phyloP scores from a whole-genome alignment of 805 yeast species.

The Candida orba region DNA sequence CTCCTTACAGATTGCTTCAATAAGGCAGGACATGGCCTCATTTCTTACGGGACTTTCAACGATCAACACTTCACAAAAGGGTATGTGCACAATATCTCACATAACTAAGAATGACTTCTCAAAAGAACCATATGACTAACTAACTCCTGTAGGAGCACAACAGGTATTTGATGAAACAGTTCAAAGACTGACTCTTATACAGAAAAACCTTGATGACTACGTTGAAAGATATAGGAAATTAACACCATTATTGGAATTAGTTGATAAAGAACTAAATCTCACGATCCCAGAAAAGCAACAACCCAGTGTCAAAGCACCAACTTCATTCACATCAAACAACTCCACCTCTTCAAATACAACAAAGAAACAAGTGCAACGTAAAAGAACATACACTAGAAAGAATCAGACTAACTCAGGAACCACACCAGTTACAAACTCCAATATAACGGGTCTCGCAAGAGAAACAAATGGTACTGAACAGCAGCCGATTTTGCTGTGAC shows the following conservation, averaged over 20 bases:
- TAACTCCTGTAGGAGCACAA: constrained; percentile 13
- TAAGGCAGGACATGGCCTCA: constrained; percentile 34
- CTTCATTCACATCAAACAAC: constrained; percentile 1
- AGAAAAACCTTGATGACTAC: constrained; percentile 35
- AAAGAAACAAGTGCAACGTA: constrained; percentile 10
- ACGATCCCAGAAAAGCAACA: constrained; percentile 58
- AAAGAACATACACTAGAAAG: constrained; percentile 19
- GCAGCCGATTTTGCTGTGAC: constrained; percentile 19
- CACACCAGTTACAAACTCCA: background rate
- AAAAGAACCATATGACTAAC: too few relatives aligned
- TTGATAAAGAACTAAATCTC: constrained; percentile 40
- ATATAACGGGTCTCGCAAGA: background rate
- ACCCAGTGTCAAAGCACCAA: constrained; percentile 55
- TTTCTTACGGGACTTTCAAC: constrained; percentile 30
- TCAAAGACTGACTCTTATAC: constrained; percentile 28
- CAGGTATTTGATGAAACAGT: constrained; percentile 26
- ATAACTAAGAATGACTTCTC: background rate
- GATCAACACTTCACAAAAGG: constrained; percentile 29
- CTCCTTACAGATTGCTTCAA: constrained; percentile 17
- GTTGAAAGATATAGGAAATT: constrained; percentile 39
- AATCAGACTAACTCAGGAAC: background rate
- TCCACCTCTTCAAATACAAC: background rate
- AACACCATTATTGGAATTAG: constrained; percentile 39
- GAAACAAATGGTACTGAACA: constrained; percentile 12
- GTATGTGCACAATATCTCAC: constrained; percentile 9